Conservation (phyloP, 148 eudicot genomes). For the Pouteria glomerata region DNA sequence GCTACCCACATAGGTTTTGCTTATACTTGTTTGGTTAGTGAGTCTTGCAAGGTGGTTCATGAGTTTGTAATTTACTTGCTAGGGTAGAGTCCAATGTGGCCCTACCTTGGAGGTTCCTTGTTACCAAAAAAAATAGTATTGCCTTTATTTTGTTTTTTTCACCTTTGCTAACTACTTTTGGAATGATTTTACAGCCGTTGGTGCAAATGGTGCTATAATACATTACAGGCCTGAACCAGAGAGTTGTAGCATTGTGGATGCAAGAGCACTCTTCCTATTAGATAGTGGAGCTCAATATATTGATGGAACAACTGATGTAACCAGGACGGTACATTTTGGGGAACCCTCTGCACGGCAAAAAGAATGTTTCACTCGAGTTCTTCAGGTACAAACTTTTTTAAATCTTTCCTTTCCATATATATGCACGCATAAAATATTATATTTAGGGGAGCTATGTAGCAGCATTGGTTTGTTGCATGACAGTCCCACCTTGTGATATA, state of each 20-base stretch:
- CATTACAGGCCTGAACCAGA: conserved; percentile 90
- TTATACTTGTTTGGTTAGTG: too few relatives aligned
- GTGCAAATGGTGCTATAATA: conserved; percentile 96
- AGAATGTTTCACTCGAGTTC: conserved; percentile 91
- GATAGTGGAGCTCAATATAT: conserved; percentile 98
- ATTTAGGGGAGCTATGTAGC: not conserved
- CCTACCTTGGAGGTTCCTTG: too few relatives aligned
- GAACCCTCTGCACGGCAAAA: conserved; percentile 79
- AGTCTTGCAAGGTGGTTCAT: too few relatives aligned
- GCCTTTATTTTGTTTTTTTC: not conserved
- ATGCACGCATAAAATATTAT: not conserved
- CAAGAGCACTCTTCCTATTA: conserved; percentile 64
- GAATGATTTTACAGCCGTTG: conserved; percentile 48
- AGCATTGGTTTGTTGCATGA: too few relatives aligned
- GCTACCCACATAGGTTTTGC: too few relatives aligned
- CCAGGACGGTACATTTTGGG: conserved; percentile 95
- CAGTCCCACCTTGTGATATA: too few relatives aligned
- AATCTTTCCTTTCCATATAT: not conserved
- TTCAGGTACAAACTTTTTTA: conserved; percentile 54
- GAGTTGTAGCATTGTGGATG: conserved; percentile 72
- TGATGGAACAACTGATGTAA: conserved; percentile 98
- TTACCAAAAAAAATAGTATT: too few relatives aligned
- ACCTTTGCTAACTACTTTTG: conserved; percentile 2
- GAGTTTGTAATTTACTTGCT: too few relatives aligned
- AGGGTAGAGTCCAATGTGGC: too few relatives aligned